Percentiles rank a stretch among this genome's conserved stretches.
Evolutionary conservation across 306 rosid species (phyloP).

Genomic region (Casuarina glauca): DNA sequence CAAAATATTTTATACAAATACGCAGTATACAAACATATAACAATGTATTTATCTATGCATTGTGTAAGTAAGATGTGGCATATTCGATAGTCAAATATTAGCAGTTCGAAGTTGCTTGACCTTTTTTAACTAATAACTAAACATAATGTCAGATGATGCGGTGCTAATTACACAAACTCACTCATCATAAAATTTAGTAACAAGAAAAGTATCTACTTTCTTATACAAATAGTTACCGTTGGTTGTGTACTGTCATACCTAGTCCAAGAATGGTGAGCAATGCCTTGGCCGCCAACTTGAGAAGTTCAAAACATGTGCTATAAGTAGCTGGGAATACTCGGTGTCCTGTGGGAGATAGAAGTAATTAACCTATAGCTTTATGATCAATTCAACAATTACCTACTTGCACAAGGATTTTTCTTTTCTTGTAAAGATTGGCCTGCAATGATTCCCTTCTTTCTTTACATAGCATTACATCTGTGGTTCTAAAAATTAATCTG

Average conservation of each 20-base stretch:
- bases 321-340: slow-evolving; percentile 20
- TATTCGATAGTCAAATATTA: background rate
- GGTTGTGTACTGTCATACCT: slow-evolving; percentile 6
- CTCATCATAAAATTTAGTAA: no score
- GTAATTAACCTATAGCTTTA: background rate
- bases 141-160: no score
- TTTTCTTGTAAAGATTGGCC: background rate
- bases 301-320: slow-evolving; percentile 11
- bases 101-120: no score
- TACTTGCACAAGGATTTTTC: no score
- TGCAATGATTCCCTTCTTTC: no score
- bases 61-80: background rate
- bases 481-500: no score
- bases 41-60: no score
- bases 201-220: no score
- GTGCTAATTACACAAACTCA: no score
- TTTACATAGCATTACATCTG: no score
- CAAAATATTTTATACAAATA: background rate
- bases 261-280: slow-evolving; percentile 29
- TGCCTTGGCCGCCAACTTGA: slow-evolving; percentile 10
- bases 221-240: background rate
- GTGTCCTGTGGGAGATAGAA: background rate
- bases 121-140: no score
- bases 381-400: no score
- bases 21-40: background rate